Evolutionary conservation across 1,284 basidiomycete species (phyloP).

Genomic region (Fistulina hepatica): DNA sequence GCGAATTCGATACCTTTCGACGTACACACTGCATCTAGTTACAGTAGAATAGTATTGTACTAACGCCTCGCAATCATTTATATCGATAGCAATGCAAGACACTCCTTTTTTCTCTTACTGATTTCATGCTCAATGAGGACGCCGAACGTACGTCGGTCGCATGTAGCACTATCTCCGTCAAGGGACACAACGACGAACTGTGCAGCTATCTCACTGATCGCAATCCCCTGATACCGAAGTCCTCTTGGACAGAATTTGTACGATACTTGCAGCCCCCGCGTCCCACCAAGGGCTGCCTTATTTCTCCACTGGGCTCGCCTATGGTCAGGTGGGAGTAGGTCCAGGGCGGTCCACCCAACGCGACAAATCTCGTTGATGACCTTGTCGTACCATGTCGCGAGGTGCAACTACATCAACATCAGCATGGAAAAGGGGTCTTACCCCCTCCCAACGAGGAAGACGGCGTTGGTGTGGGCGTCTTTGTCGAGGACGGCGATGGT

Average conservation of each 20-base stretch:
- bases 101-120: too few species aligned
- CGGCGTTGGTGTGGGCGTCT: constrained; percentile 65
- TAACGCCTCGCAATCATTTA: too few species aligned
- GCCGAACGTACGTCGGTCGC: constrained; percentile 55
- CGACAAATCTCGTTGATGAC: constrained; percentile 78
- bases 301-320: constrained; percentile 96
- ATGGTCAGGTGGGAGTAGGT: constrained; percentile 96
- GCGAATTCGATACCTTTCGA: too few species aligned
- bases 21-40: too few species aligned
- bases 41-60: too few species aligned
- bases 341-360: constrained; percentile 89
- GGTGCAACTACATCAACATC: constrained; percentile 43
- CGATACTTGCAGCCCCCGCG: constrained; percentile 73
- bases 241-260: constrained; percentile 34
- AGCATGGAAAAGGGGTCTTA: constrained; percentile 31
- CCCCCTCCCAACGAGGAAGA: constrained; percentile 50
- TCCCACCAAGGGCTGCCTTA: constrained; percentile 88
- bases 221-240: constrained; percentile 46
- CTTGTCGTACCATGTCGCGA: constrained; percentile 67
- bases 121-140: constrained; percentile 55
- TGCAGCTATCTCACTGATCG: constrained; percentile 74
- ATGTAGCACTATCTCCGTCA: constrained; percentile 51
- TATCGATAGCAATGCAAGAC: too few species aligned
- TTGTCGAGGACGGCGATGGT: constrained; percentile 54
- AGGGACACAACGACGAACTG: constrained; percentile 43